These are phyloP conservation scores for Piedraia hortae DNA, from an alignment of 2,329 filamentous ascomycete species.

Conservation along the genomic window DNA sequence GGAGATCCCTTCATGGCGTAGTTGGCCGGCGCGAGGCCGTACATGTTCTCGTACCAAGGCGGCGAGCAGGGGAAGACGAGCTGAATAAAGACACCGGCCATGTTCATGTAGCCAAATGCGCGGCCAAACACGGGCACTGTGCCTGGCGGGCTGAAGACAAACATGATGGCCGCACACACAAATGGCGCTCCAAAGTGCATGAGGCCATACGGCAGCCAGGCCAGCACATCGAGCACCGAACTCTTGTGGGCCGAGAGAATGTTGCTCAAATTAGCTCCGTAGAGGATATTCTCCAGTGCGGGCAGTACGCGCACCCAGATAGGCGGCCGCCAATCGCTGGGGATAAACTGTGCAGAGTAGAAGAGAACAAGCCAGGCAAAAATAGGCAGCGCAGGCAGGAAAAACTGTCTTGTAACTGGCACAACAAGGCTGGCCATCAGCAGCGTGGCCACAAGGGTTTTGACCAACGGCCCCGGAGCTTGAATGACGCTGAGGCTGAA, in stretches of 20 bases:
- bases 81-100: conserved; percentile 66
- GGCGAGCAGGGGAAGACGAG: conserved; percentile 79
- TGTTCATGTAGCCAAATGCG: conserved; percentile 78
- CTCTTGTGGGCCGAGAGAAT: conserved; percentile 78
- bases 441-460: conserved; percentile 41
- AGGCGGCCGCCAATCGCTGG: conserved; percentile 61
- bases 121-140: conserved; percentile 63
- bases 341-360: conserved; percentile 78
- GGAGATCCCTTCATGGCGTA: conserved; percentile 79
- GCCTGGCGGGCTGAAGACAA: conserved; percentile 67
- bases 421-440: conserved; percentile 46
- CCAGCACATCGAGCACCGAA: conserved; percentile 57
- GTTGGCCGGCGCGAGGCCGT: conserved; percentile 70
- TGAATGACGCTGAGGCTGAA: conserved; percentile 69
- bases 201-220: conserved; percentile 81
- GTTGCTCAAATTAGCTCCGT: conserved; percentile 85
- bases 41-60: conserved; percentile 88
- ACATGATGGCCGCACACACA: conserved; percentile 51
- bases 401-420: conserved; percentile 71
- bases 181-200: conserved; percentile 71
- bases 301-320: conserved; percentile 92
- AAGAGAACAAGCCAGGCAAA: conserved; percentile 75
- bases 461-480: conserved; percentile 46
- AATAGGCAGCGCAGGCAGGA: conserved; percentile 63
- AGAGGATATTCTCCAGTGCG: conserved; percentile 84